Conservation (phyloP, 305 asterid genomes). For the Fraxinus sp. region DNA sequence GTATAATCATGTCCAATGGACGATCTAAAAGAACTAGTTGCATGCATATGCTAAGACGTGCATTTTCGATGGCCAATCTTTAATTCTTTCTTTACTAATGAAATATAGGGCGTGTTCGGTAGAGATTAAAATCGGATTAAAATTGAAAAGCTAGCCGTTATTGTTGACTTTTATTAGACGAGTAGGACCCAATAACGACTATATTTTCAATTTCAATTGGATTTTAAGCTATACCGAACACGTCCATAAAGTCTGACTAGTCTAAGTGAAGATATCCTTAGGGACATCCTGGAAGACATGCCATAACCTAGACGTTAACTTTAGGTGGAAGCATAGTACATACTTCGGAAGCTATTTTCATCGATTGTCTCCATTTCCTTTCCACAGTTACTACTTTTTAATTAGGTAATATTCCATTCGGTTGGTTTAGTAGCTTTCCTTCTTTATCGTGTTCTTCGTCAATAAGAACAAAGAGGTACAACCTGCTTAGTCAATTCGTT, state of each 20-base stretch:
- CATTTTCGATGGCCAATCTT: neutral
- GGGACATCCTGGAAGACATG: neutral
- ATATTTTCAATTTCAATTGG: no score
- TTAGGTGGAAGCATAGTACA: neutral
- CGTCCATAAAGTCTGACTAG: no score
- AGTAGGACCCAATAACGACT: no score
- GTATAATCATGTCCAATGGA: neutral
- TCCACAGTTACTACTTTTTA: neutral
- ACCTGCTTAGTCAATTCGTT: neutral
- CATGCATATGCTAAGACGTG: neutral
- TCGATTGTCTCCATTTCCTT: neutral
- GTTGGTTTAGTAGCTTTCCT: neutral
- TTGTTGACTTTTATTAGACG: no score
- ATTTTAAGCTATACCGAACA: no score
- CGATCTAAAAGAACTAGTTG: neutral
- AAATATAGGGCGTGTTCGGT: neutral
- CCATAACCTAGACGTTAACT: neutral
- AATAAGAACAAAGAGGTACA: neutral
- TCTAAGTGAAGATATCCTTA: neutral
- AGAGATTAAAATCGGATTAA: no score
- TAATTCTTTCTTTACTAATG: neutral
- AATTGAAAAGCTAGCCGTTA: no score
- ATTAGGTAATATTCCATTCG: neutral
- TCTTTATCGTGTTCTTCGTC: neutral
- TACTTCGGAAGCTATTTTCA: neutral